Conservation (phyloP, 2,329 filamentous ascomycete species). For the Sclerotinia glacialis region DNA sequence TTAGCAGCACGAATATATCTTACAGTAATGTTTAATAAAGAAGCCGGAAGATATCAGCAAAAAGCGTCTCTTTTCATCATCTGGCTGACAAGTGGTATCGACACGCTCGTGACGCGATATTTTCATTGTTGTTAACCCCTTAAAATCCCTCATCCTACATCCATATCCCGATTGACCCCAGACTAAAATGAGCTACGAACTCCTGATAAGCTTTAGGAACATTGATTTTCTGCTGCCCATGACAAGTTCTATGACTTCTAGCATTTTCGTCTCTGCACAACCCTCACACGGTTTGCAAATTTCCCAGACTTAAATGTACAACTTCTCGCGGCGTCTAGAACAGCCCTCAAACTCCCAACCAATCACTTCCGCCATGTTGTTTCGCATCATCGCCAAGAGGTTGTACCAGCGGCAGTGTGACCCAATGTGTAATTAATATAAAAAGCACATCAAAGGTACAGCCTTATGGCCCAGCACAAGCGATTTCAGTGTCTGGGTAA, state of each 20-base stretch:
- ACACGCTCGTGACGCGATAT: not conserved
- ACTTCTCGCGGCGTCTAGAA: not conserved
- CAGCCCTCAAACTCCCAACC: not conserved
- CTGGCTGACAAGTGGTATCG: not conserved
- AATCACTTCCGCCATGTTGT: conserved; percentile 10
- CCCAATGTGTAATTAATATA: not conserved
- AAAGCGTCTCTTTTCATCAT: not conserved
- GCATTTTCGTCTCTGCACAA: not conserved
- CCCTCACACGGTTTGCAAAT: not conserved
- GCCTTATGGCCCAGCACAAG: not conserved
- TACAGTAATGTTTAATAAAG: not conserved
- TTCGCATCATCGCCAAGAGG: conserved; percentile 8
- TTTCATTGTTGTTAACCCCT: not conserved
- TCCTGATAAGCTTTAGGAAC: not conserved
- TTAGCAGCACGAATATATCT: not conserved
- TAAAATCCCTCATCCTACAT: not conserved
- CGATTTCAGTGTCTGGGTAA: not conserved
- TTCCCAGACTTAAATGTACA: not conserved
- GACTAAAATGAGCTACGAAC: not conserved
- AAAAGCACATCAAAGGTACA: not conserved
- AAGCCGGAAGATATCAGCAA: not conserved
- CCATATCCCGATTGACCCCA: not conserved
- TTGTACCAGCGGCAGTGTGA: not conserved
- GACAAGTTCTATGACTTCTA: not conserved
- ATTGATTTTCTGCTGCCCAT: not conserved